Evolutionary conservation across 331 rosid genomes (phyloP), one percentile per base, ranked within the genome.

Genomic region (Stylosanthes scabra): DNA sequence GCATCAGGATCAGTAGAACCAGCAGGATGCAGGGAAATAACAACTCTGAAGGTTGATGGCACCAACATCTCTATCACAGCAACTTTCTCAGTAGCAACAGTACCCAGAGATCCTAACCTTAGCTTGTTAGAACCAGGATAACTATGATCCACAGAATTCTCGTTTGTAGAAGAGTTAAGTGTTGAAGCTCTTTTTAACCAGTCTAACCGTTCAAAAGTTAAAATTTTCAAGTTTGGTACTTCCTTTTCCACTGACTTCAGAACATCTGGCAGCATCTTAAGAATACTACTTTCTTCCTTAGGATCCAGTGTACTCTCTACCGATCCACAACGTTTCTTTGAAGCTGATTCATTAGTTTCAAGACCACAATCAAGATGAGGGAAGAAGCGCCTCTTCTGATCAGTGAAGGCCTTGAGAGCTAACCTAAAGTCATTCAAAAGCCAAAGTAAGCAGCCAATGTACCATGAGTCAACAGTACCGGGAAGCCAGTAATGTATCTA

Each of bases 331-430:
- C 56, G 85, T 83, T 85, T 94, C 89, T 89, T 94, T 11, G 84
- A 66, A 76, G 66, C 77, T 10, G 90, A 56, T 73, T 87, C 95
- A 62, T 72, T 50, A 49, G 75, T 54, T 55, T 83, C 84, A 63
- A 78, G 81, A 13, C 84, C 97, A 60, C 81, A 84, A 70, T 87
- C 96, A 62, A 94, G 91, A 77, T 94, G 97, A 46, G 97, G 99
- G 64, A 89, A 94, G 64, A 94, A 90, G 2, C 92, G 86, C 72
- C 88, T 85, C 79, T 94, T 94, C 87, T 88, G 96, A 86, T 88
- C 96, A 73, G 93, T 90, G 76, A 94, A 94, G 63, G 97, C 99
- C 89, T 94, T 91, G 52, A 94, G 91, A 76, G 97, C 99, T 78
- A 94, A 82, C 85, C 99, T 94, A 78, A 61, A 68, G 75, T 74